phyloP scores from a whole-genome alignment of 2,329 filamentous ascomycete species.

The Claviceps sp. region DNA sequence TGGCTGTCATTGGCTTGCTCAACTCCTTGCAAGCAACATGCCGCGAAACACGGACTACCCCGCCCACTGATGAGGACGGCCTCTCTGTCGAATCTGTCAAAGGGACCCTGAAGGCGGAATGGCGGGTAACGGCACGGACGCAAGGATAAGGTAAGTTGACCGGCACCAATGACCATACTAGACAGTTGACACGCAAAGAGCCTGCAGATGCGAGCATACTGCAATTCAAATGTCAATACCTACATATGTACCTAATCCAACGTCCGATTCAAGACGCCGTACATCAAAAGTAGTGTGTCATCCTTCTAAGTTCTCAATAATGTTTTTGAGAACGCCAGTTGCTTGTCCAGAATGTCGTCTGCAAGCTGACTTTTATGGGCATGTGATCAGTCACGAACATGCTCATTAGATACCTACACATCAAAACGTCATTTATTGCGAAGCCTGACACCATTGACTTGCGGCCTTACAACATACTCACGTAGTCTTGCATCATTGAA shows the following conservation, averaged over 20 bases:
- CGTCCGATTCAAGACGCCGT: background rate
- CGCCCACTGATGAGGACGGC: too few species aligned
- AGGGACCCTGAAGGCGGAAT: too few species aligned
- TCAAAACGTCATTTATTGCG: conserved; percentile 1
- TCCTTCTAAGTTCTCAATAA: background rate
- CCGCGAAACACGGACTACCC: too few species aligned
- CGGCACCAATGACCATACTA: background rate
- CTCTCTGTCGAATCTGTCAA: too few species aligned
- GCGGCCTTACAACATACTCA: background rate
- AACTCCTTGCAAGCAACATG: too few species aligned
- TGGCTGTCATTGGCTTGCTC: too few species aligned
- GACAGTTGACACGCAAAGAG: conserved; percentile 2
- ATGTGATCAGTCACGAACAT: background rate
- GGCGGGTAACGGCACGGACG: too few species aligned
- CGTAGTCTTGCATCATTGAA: conserved; percentile 3
- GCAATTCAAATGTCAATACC: too few species aligned
- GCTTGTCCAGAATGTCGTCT: background rate
- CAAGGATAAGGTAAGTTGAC: conserved; percentile 5
- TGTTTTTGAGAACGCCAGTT: background rate
- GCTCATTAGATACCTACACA: background rate
- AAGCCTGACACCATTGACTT: conserved; percentile 1
- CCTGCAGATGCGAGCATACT: background rate
- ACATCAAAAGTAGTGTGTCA: background rate
- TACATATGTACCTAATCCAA: too few species aligned
- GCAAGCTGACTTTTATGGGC: background rate